Evolutionary conservation across 2,329 filamentous ascomycete species (phyloP), one percentile per base, ranked within the genome.

Genomic region (Xylariaceae sp.): DNA sequence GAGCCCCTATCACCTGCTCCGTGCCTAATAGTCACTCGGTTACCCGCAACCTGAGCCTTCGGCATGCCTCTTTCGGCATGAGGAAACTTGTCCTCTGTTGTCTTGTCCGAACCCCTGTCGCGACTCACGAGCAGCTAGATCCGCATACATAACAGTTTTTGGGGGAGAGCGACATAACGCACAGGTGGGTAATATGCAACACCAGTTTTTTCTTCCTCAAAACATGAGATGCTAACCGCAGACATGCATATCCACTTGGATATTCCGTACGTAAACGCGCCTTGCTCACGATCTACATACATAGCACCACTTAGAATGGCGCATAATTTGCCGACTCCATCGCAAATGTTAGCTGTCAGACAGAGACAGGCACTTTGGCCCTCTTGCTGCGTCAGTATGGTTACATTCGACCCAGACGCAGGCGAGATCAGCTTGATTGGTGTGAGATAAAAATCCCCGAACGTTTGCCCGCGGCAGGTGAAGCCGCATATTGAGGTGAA

Each of bases 21-120:
- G 23, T 30, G 23, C 23, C 23, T 30, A 30, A 30, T 30, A 35
- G 57, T 39, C 55, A 52, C 23, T 30, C 23, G 23, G 23, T 30
- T 5, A 34, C 42, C 44, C 39, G 11, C 18, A 37, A 4, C 55
- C 37, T 57, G 37, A 51, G 10, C 56, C 47, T 52, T 55, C 56
- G 61, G 61, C 54, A 63, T 63, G 15, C 61, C 61, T 58, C 54
- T 63, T 63, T 63, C 34, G 61, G 56, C 55, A 56, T 51, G 8
- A 51, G 10, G 49, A 51, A 51, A 10, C 49, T 13, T 13, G 18
- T 51, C 49, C 34, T 45, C 42, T 45, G 1, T 1, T 42, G 11
- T 42, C 37, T 42, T 13, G 37, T 42, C 37, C 37, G 11, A 42
- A 13, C 37, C 37, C 37, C 11, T 42, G 37, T 42, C 37, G 37